A percentile compares a stretch with the other conserved stretches of the same genome.
phyloP scores from a whole-genome alignment of 495 filamentous ascomycete genomes.

The Massariosphaeria phaeospora region DNA sequence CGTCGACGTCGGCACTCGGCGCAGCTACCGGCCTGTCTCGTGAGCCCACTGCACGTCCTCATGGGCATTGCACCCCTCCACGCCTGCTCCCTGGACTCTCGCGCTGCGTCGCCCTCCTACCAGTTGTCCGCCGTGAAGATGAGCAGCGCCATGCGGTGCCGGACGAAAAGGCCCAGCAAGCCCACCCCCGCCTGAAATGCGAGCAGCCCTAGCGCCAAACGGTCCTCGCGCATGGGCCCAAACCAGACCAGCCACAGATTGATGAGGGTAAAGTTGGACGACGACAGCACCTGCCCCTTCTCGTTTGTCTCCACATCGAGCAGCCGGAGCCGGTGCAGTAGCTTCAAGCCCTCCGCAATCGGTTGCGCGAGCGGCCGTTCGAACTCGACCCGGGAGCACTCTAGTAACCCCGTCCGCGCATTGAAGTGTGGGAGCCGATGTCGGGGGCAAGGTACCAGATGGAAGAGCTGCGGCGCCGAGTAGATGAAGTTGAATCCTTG shows the following conservation, averaged over 20 bases:
- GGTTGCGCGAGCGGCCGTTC: conserved; percentile 60
- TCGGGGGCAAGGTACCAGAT: conserved; percentile 81
- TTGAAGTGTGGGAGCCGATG: conserved; percentile 90
- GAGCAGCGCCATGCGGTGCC: conserved; percentile 77
- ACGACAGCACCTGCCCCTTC: conserved; percentile 68
- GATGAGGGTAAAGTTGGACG: conserved; percentile 83
- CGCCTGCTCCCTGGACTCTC: no score
- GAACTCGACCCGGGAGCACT: conserved; percentile 81
- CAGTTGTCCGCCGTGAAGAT: conserved; percentile 83
- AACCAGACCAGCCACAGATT: conserved; percentile 97
- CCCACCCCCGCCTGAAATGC: conserved; percentile 68
- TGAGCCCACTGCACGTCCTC: background rate
- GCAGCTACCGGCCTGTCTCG: conserved; percentile 7
- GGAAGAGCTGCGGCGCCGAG: conserved; percentile 84
- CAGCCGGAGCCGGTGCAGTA: conserved; percentile 61
- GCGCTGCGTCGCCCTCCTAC: no score
- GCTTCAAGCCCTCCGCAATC: conserved; percentile 55
- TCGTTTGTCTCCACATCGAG: conserved; percentile 60
- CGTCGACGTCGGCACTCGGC: conserved; percentile 1
- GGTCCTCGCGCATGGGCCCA: conserved; percentile 84
- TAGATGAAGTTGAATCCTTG: conserved; percentile 97
- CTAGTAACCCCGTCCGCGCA: conserved; percentile 70
- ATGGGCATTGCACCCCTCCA: no score
- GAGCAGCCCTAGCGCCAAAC: conserved; percentile 69
- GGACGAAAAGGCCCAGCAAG: conserved; percentile 72